These are phyloP conservation scores for Borovskyia barvae DNA, from an alignment of 208 protist genomes.

Conservation along the genomic window DNA sequence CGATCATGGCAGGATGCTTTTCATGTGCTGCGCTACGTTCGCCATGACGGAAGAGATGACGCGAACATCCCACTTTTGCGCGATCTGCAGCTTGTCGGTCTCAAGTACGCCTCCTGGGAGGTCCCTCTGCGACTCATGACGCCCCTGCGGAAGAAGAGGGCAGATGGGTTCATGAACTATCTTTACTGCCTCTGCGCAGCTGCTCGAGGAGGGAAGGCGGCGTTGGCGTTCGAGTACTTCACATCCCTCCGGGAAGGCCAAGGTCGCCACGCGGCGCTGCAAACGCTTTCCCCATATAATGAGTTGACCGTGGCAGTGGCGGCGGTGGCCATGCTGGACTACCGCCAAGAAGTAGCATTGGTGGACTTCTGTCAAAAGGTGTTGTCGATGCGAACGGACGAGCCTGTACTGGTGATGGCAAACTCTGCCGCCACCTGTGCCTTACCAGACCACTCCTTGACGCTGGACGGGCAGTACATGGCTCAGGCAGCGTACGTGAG, in stretches of 20 bases:
- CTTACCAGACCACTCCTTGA: not conserved
- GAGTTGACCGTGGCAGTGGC: constrained; percentile 64
- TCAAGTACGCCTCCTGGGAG: constrained; percentile 67
- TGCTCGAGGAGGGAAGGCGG: constrained; percentile 38
- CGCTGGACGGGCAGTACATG: constrained; percentile 4
- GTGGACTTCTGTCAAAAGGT: constrained; percentile 26
- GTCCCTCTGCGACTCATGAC: constrained; percentile 38
- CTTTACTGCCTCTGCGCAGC: constrained; percentile 77
- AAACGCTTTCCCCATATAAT: constrained; percentile 42
- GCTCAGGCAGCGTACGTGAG: constrained; percentile 16
- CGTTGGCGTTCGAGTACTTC: constrained; percentile 17
- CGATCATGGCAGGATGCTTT: constrained; percentile 74
- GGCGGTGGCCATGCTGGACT: constrained; percentile 65
- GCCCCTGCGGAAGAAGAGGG: constrained; percentile 18
- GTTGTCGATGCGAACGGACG: constrained; percentile 16
- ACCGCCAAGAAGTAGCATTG: constrained; percentile 29
- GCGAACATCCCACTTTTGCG: constrained; percentile 37
- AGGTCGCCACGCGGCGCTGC: constrained; percentile 8
- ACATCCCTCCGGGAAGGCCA: constrained; percentile 13
- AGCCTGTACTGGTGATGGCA: no score
- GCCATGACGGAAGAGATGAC: not conserved
- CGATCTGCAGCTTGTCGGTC: constrained; percentile 66
- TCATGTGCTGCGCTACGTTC: constrained; percentile 49
- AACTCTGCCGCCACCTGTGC: not conserved
- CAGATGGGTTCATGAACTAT: constrained; percentile 70